These are phyloP conservation scores for Amanita thiersii DNA, from an alignment of 768 basidiomycete species.

Conservation along the genomic window DNA sequence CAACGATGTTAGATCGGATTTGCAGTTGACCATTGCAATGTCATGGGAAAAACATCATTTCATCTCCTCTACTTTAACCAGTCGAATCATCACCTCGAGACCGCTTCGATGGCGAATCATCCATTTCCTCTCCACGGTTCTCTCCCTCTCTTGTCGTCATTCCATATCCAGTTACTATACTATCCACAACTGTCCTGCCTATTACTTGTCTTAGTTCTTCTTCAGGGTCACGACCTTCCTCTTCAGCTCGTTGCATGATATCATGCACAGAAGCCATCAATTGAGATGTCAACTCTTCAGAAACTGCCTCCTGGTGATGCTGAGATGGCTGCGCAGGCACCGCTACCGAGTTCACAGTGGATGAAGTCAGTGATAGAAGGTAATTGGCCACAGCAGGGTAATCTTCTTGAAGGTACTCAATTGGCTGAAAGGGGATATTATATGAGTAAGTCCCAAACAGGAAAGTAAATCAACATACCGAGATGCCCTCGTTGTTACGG, in stretches of 20 bases:
- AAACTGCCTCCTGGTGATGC: constrained; percentile 57
- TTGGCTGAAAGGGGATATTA: constrained; percentile 40
- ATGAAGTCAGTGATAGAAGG: constrained; percentile 12
- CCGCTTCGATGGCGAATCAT: constrained; percentile 26
- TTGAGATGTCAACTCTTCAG: constrained; percentile 61
- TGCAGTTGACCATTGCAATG: constrained; percentile 11
- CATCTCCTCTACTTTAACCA: constrained; percentile 11
- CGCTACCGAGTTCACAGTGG: constrained; percentile 10
- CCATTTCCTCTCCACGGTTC: constrained; percentile 17
- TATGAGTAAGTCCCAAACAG: not conserved
- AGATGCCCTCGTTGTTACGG: constrained; percentile 65
- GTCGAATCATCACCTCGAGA: constrained; percentile 20
- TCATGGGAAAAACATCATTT: constrained; percentile 9
- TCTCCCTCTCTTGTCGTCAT: constrained; percentile 23
- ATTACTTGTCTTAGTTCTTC: constrained; percentile 59
- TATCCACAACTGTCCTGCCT: constrained; percentile 55
- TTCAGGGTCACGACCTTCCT: constrained; percentile 60
- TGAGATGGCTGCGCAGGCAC: constrained; percentile 38
- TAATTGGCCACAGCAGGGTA: constrained; percentile 9
- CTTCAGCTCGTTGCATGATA: constrained; percentile 48
- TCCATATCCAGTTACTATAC: constrained; percentile 53
- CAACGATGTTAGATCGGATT: constrained; percentile 19
- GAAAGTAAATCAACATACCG: constrained; percentile 39
- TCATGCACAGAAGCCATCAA: constrained; percentile 59
- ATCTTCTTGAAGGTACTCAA: constrained; percentile 16